A percentile compares a stretch with the other conserved stretches of the same genome.
Evolutionary conservation across 495 filamentous ascomycete species (phyloP).

Genomic region (Talaromyces liani): DNA sequence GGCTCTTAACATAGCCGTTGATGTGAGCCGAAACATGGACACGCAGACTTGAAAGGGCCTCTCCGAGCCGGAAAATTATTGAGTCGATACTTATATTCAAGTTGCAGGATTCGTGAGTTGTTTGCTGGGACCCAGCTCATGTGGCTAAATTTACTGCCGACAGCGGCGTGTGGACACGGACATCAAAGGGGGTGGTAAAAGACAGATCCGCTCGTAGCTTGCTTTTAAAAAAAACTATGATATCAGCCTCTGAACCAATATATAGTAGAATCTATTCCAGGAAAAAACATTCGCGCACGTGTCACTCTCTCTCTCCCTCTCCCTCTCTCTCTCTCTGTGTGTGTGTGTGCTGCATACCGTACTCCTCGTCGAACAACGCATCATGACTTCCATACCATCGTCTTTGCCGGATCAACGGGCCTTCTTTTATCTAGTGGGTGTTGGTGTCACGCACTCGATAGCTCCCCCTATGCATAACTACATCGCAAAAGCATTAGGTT

Average conservation of each 20-base stretch:
- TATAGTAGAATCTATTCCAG: not conserved
- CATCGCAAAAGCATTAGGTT: conserved; percentile 27
- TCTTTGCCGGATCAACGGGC: not conserved
- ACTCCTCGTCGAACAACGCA: not conserved
- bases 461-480: conserved; percentile 35
- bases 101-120: not conserved
- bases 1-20: not conserved
- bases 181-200: not conserved
- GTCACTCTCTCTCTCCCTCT: too few species aligned
- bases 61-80: not conserved
- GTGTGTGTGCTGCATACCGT: not conserved
- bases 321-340: too few species aligned
- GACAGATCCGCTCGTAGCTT: not conserved
- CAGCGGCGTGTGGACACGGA: not conserved
- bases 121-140: too few species aligned
- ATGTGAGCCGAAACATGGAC: not conserved
- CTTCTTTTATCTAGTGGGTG: conserved; percentile 30
- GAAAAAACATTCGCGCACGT: not conserved
- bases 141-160: not conserved
- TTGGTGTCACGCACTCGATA: conserved; percentile 37
- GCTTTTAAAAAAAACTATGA: not conserved
- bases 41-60: not conserved
- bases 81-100: not conserved
- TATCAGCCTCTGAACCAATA: not conserved
- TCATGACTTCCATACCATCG: not conserved